Percentiles rank a stretch among this genome's conserved stretches.
These are phyloP conservation scores for Lipomyces kockii DNA, from an alignment of 805 yeast genomes.

Conservation along the genomic window DNA sequence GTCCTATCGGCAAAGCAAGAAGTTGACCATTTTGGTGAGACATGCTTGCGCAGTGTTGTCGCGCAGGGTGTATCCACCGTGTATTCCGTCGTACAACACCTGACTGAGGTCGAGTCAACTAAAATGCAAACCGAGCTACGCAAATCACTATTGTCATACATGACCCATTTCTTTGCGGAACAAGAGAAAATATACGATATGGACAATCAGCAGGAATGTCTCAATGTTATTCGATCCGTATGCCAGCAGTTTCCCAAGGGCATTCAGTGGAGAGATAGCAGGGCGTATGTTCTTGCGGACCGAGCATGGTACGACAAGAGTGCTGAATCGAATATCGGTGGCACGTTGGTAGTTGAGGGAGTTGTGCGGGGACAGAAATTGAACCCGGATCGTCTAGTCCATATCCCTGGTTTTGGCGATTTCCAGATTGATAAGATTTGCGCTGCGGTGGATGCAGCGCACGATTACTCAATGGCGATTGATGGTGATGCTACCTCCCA, in stretches of 20 bases:
- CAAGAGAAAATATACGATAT: slow-evolving; percentile 77
- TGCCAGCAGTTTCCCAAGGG: slow-evolving; percentile 88
- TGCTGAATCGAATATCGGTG: slow-evolving; percentile 32
- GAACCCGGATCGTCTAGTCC: slow-evolving; percentile 75
- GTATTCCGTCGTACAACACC: slow-evolving; percentile 76
- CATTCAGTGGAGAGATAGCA: slow-evolving; percentile 87
- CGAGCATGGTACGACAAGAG: slow-evolving; percentile 53
- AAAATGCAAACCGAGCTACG: slow-evolving; percentile 75
- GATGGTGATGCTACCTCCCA: slow-evolving; percentile 36
- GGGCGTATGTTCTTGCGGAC: slow-evolving; percentile 87
- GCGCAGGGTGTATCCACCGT: slow-evolving; percentile 90
- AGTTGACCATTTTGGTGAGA: slow-evolving; percentile 86
- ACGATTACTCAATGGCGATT: slow-evolving; percentile 41
- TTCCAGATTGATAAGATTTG: slow-evolving; percentile 75
- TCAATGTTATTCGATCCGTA: slow-evolving; percentile 70
- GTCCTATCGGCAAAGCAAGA: slow-evolving; percentile 88
- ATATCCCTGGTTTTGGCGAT: slow-evolving; percentile 90
- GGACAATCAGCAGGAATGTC: slow-evolving; percentile 69
- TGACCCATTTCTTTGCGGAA: slow-evolving; percentile 77
- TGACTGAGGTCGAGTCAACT: slow-evolving; percentile 67
- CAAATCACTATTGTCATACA: slow-evolving; percentile 66
- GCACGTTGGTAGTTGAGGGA: slow-evolving; percentile 62
- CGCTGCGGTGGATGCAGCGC: slow-evolving; percentile 45
- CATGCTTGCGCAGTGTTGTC: slow-evolving; percentile 82
- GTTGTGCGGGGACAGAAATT: slow-evolving; percentile 77